phyloP scores from a whole-genome alignment of 768 basidiomycete genomes.

The Auricularia sp. region DNA sequence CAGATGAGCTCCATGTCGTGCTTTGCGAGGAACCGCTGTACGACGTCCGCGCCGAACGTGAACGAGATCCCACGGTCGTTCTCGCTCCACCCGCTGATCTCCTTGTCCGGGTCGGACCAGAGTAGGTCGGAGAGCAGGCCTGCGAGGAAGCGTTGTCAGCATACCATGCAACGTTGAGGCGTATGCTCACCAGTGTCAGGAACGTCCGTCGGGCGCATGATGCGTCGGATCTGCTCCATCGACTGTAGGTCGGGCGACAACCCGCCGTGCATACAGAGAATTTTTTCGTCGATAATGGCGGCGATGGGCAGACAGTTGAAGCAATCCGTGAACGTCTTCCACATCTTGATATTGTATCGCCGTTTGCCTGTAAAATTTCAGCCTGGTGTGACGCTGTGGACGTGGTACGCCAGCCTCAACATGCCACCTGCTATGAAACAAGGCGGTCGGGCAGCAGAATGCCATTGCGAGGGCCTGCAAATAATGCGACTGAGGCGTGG shows the following conservation, averaged over 20 bases:
- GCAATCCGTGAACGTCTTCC: slow-evolving; percentile 99
- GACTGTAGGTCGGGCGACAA: slow-evolving; percentile 95
- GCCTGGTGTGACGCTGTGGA: background rate
- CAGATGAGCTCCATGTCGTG: slow-evolving; percentile 99
- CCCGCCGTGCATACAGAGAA: slow-evolving; percentile 99
- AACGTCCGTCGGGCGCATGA: slow-evolving; percentile 98
- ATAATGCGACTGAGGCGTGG: background rate
- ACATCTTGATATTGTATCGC: slow-evolving; percentile 99
- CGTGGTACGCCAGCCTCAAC: too few relatives aligned
- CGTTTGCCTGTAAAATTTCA: slow-evolving; percentile 69
- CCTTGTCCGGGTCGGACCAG: slow-evolving; percentile 99
- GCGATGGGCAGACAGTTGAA: slow-evolving; percentile 99
- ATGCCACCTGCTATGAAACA: too few relatives aligned
- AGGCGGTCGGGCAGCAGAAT: too few relatives aligned
- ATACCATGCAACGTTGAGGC: background rate
- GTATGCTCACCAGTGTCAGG: slow-evolving; percentile 82
- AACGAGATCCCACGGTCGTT: slow-evolving; percentile 99
- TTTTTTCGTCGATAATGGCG: slow-evolving; percentile 99
- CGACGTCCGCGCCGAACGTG: slow-evolving; percentile 97
- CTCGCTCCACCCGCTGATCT: slow-evolving; percentile 98
- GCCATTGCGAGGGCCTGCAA: too few relatives aligned
- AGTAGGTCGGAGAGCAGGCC: slow-evolving; percentile 91
- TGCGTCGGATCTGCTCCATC: slow-evolving; percentile 99
- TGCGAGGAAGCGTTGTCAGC: slow-evolving; percentile 20
- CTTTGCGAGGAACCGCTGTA: slow-evolving; percentile 96